A percentile compares a stretch with the other conserved stretches of the same genome.
Conservation (phyloP, 1,284 basidiomycete genomes). For the Phellopilus nigrolimitatus region DNA sequence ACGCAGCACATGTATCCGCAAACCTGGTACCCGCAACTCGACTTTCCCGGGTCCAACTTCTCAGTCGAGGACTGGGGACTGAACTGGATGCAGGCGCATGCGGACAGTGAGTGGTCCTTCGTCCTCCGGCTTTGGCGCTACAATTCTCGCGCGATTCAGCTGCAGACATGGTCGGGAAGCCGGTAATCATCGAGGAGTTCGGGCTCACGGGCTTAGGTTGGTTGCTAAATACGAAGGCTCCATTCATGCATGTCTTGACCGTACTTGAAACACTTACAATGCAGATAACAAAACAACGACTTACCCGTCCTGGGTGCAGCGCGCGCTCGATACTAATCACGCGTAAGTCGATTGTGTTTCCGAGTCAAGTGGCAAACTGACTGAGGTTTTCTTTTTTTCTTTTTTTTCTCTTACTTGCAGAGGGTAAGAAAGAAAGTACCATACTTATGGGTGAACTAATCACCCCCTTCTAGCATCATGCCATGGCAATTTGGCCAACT, state of each 20-base stretch:
- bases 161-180: conserved; percentile 45
- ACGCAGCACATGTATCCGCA: conserved; percentile 49
- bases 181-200: conserved; percentile 52
- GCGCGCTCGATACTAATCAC: conserved; percentile 44
- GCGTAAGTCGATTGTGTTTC: conserved; percentile 34
- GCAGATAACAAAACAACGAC: conserved; percentile 46
- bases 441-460: conserved; percentile 1
- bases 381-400: too few species aligned
- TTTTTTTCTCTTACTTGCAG: too few species aligned
- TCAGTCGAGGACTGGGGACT: conserved; percentile 46
- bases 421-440: background rate
- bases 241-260: too few species aligned
- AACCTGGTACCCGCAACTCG: conserved; percentile 39
- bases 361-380: background rate
- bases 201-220: conserved; percentile 41
- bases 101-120: conserved; percentile 31
- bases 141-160: conserved; percentile 30
- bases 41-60: conserved; percentile 46
- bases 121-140: background rate
- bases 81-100: conserved; percentile 49
- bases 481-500: conserved; percentile 55
- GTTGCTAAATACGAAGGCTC: conserved; percentile 19
- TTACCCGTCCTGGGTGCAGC: conserved; percentile 47
- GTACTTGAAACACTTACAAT: background rate
- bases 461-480: conserved; percentile 38